Conservation (phyloP, 371 early-diverging fungal genomes). For the Mortierella sp. region DNA sequence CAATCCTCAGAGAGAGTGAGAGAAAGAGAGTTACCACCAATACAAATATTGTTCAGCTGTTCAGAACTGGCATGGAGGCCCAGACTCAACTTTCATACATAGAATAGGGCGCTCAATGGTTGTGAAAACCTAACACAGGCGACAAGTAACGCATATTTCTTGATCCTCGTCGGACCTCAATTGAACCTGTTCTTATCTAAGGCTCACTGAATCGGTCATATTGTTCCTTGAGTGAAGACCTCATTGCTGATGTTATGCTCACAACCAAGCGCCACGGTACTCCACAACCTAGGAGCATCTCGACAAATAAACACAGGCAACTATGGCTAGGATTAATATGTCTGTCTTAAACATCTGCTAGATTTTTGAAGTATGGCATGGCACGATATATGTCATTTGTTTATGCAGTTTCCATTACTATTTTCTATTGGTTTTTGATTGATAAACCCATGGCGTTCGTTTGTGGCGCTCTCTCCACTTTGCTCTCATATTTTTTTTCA, state of each 20-base stretch:
- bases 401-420: too few species aligned
- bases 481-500: slow-evolving; percentile 8
- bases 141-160: background rate
- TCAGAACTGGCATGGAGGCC: background rate
- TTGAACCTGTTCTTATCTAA: background rate
- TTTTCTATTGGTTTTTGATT: background rate
- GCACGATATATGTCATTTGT: too few species aligned
- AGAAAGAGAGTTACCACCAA: too few species aligned
- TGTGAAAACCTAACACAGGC: background rate
- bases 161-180: background rate
- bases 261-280: background rate
- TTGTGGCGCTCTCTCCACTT: background rate
- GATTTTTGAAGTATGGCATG: too few species aligned
- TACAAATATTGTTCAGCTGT: background rate
- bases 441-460: background rate
- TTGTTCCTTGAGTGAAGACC: background rate
- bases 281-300: background rate
- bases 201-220: background rate
- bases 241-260: background rate
- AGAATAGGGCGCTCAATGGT: background rate
- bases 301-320: background rate
- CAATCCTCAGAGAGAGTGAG: too few species aligned
- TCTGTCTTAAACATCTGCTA: too few species aligned
- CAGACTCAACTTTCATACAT: background rate
- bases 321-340: too few species aligned